Evolutionary conservation across 2,329 filamentous ascomycete species (phyloP), one percentile per base, ranked within the genome.

Genomic region (Fusarium goolgardi): DNA sequence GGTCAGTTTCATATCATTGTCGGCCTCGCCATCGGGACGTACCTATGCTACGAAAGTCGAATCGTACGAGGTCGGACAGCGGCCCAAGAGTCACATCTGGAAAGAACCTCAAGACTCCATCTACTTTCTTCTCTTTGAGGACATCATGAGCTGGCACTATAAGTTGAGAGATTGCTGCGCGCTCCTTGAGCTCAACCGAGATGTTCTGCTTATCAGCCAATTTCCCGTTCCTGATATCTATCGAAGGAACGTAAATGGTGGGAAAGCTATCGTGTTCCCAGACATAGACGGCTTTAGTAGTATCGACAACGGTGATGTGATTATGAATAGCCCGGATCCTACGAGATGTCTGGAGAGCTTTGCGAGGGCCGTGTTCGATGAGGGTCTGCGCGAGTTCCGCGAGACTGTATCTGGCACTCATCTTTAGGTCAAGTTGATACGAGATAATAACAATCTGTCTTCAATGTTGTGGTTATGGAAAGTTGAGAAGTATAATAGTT

Each of bases 251-350:
- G 55, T 83, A 84, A 59, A 79, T 81, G 27, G 84, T 78, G 2
- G 83, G 84, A 69, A 84, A 86, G 55, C 75, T 80, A 2, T 80
- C 77, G 61, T 86, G 83, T 68, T 83, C 81, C 81, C 81, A 83
- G 11, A 82, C 77, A 57, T 77, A 78, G 18, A 76, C 53, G 4
- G 78, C 80, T 23, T 73, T 61, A 1, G 74, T 76, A 1, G 80
- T 80, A 58, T 83, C 81, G 18, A 79, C 75, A 25, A 80, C 76
- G 57, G 70, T 71, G 6, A 66, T 68, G 25, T 73, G 69, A 57
- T 79, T 76, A 56, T 76, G 72, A 12, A 79, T 55, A 41, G 79
- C 76, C 15, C 78, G 74, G 27, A 80, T 64, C 7, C 78, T 74
- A 13, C 78, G 77, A 4, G 73, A 65, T 25, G 75, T 69, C 3